These are phyloP conservation scores for Exophiala lecanii-corni DNA, from an alignment of 2,329 filamentous ascomycete genomes.

Conservation along the genomic window DNA sequence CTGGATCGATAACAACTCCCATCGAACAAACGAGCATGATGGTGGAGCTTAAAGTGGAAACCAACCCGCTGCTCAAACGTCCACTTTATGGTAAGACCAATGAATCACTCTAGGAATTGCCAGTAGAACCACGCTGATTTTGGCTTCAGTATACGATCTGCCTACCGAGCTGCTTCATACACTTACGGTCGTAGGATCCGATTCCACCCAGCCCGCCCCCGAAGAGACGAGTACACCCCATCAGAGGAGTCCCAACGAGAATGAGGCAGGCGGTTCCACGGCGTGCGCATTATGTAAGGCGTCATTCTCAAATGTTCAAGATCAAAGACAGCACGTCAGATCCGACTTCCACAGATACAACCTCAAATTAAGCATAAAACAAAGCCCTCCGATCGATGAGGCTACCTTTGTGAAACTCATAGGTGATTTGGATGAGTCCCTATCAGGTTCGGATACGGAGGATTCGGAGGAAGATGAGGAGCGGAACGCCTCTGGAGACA, in stretches of 20 bases:
- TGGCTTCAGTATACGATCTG: slow-evolving; percentile 69
- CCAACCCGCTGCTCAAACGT: slow-evolving; percentile 37
- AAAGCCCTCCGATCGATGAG: slow-evolving; percentile 67
- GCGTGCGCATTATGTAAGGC: slow-evolving; percentile 77
- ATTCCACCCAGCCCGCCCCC: slow-evolving; percentile 19
- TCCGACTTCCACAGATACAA: slow-evolving; percentile 95
- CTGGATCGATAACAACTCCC: too few species aligned
- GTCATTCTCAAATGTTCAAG: slow-evolving; percentile 65
- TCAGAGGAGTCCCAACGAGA: slow-evolving; percentile 26
- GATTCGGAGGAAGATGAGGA: slow-evolving; percentile 60
- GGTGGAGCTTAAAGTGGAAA: slow-evolving; percentile 6
- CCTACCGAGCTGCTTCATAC: slow-evolving; percentile 67
- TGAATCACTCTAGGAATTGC: neutral
- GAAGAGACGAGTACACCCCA: neutral
- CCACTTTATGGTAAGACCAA: slow-evolving; percentile 46
- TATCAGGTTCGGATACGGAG: slow-evolving; percentile 68
- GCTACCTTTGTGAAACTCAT: slow-evolving; percentile 81
- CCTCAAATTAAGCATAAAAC: slow-evolving; percentile 81
- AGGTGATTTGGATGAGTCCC: slow-evolving; percentile 85
- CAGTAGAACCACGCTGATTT: slow-evolving; percentile 12
- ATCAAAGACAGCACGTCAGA: slow-evolving; percentile 80
- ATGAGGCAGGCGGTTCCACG: slow-evolving; percentile 52
- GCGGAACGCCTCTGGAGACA: slow-evolving; percentile 53
- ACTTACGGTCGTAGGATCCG: slow-evolving; percentile 47
- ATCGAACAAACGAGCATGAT: too few species aligned